A percentile compares a stretch with the other conserved stretches of the same genome.
Conservation (phyloP, 164 flowering plant species). For the Santalum album region DNA sequence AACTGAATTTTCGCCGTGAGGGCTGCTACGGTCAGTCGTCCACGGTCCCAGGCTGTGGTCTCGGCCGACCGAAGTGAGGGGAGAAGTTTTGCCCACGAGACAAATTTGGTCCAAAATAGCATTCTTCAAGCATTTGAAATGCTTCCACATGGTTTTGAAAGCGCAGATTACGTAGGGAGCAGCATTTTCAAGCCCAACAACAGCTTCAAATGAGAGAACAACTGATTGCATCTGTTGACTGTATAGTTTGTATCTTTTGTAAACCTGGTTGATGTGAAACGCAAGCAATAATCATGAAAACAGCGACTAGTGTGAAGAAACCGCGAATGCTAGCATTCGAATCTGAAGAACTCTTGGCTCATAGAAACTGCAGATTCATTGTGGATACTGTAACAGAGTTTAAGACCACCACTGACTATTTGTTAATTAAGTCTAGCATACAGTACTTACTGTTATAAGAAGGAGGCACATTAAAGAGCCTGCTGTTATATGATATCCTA, state of each 20-base stretch:
- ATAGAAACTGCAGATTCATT: no score
- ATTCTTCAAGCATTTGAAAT: conserved; percentile 21
- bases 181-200: conserved; percentile 24
- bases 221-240: conserved; percentile 26
- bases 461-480: no score
- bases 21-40: conserved; percentile 1
- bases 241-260: conserved; percentile 20
- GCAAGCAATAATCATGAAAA: background rate
- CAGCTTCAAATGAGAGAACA: conserved; percentile 20
- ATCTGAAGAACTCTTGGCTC: no score
- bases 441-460: no score
- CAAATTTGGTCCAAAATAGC: conserved; percentile 18
- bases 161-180: conserved; percentile 21
- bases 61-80: background rate
- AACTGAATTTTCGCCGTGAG: conserved; percentile 1
- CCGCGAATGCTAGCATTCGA: no score
- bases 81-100: conserved; percentile 4
- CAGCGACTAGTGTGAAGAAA: no score
- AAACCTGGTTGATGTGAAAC: conserved; percentile 13
- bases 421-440: no score
- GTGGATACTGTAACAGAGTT: no score
- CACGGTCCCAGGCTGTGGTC: conserved; percentile 1
- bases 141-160: conserved; percentile 17
- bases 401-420: no score
- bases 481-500: no score